Percentiles rank a stretch among this genome's conserved stretches.
phyloP scores from a whole-genome alignment of 2,329 filamentous ascomycete species.

The Acephala macrosclerotiorum region DNA sequence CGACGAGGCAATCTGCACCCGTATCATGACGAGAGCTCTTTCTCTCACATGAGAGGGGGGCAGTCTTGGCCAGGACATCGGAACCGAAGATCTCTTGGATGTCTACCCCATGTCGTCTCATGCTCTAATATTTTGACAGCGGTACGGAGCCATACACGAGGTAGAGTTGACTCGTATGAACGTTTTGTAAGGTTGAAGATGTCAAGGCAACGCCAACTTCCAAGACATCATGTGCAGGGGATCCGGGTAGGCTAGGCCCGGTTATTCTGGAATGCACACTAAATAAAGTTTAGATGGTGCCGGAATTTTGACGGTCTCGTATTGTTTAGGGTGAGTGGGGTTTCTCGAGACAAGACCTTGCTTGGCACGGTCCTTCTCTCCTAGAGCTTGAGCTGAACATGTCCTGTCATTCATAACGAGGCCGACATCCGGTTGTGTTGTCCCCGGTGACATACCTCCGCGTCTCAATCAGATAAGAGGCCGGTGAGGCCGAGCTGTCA shows the following conservation, averaged over 20 bases:
- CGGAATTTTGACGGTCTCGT: slow-evolving; percentile 10
- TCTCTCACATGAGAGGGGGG: background rate
- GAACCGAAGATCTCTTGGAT: background rate
- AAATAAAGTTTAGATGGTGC: slow-evolving; percentile 4
- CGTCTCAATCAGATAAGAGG: background rate
- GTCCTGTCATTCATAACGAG: background rate
- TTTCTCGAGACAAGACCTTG: background rate
- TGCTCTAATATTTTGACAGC: background rate
- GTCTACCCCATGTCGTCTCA: background rate
- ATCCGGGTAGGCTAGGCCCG: background rate
- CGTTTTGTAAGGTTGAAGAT: background rate
- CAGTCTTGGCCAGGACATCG: background rate
- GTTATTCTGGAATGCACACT: background rate
- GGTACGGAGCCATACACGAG: too few species aligned
- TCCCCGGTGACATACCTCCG: background rate
- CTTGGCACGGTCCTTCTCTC: background rate
- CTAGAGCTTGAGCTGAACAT: background rate
- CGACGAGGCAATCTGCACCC: background rate
- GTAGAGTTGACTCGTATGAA: slow-evolving; percentile 1
- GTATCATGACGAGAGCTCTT: background rate
- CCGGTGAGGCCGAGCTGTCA: background rate
- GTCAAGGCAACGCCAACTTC: background rate
- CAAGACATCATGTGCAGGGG: background rate
- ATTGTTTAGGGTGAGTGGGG: slow-evolving; percentile 8
- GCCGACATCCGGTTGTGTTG: background rate